A percentile compares a stretch with the other conserved stretches of the same genome.
Conservation (phyloP, 2,329 filamentous ascomycete genomes). For the Ophiostoma perfectum region DNA sequence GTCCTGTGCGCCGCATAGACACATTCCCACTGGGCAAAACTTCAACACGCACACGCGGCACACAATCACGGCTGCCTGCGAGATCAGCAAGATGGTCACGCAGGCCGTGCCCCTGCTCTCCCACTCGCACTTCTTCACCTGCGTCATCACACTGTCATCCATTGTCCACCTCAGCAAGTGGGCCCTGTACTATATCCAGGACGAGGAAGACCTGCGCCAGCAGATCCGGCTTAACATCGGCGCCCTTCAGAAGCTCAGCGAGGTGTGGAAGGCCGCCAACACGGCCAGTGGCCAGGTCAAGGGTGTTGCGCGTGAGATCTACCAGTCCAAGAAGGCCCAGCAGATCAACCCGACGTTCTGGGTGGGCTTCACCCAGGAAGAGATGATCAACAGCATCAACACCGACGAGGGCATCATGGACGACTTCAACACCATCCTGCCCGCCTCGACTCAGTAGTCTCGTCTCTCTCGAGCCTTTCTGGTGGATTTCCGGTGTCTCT, state of each 20-base stretch:
- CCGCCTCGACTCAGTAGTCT: constrained; percentile 26
- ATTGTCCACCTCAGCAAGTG: constrained; percentile 80
- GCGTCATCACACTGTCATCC: constrained; percentile 69
- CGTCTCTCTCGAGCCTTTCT: background rate
- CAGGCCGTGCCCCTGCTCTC: constrained; percentile 65
- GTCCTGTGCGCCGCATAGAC: constrained; percentile 59
- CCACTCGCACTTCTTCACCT: constrained; percentile 81
- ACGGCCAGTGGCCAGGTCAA: constrained; percentile 68
- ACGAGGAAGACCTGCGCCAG: constrained; percentile 64
- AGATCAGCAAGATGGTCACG: constrained; percentile 68
- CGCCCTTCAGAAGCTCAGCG: constrained; percentile 62
- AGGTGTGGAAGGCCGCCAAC: constrained; percentile 67
- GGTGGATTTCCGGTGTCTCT: background rate
- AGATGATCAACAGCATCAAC: constrained; percentile 51
- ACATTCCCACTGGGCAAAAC: constrained; percentile 44
- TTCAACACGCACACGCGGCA: constrained; percentile 71
- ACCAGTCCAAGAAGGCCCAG: constrained; percentile 52
- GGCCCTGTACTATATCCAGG: constrained; percentile 57
- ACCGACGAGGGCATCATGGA: constrained; percentile 55
- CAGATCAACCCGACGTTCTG: constrained; percentile 50
- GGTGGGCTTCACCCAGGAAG: constrained; percentile 50
- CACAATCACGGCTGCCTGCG: constrained; percentile 71
- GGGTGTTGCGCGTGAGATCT: constrained; percentile 73
- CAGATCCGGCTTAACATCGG: constrained; percentile 74
- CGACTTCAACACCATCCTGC: constrained; percentile 46